These are phyloP conservation scores for Populus hybrid DNA, from an alignment of 441 rosid species.

Conservation along the genomic window DNA sequence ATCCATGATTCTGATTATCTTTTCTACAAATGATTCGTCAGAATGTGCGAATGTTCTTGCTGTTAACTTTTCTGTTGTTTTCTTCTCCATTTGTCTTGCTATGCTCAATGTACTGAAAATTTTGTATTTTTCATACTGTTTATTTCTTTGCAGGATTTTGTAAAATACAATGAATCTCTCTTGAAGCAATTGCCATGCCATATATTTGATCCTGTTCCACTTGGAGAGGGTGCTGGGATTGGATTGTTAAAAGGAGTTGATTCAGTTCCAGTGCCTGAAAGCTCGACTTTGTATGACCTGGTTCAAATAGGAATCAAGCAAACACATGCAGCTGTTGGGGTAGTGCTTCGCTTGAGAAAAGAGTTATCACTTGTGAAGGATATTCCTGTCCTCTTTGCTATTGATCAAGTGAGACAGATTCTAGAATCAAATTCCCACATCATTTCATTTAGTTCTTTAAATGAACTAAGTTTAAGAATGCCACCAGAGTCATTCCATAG, in stretches of 20 bases:
- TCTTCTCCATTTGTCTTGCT: background rate
- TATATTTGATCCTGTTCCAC: slow-evolving; percentile 64
- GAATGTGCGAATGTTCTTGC: background rate
- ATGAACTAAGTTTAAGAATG: background rate
- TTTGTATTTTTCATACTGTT: slow-evolving; percentile 14
- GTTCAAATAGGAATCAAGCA: slow-evolving; percentile 77
- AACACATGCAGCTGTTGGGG: slow-evolving; percentile 87
- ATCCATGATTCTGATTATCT: background rate
- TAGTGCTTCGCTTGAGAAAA: slow-evolving; percentile 73
- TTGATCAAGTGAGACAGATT: slow-evolving; percentile 73
- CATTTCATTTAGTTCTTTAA: background rate
- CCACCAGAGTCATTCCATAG: background rate
- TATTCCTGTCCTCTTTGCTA: slow-evolving; percentile 82
- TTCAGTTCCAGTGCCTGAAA: slow-evolving; percentile 59
- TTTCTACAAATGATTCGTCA: background rate
- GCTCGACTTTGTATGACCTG: slow-evolving; percentile 72
- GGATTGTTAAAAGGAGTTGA: slow-evolving; percentile 82
- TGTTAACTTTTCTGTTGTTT: background rate
- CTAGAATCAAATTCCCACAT: background rate
- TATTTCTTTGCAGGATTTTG: slow-evolving; percentile 54
- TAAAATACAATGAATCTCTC: slow-evolving; percentile 58
- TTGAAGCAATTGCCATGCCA: slow-evolving; percentile 67
- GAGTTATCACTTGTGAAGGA: slow-evolving; percentile 88
- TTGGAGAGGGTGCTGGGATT: slow-evolving; percentile 94
- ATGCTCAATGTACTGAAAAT: background rate